Percentiles rank a stretch among this genome's conserved stretches.
Evolutionary conservation across 2,329 filamentous ascomycete species (phyloP).

Genomic region (Clonostachys byssicola): DNA sequence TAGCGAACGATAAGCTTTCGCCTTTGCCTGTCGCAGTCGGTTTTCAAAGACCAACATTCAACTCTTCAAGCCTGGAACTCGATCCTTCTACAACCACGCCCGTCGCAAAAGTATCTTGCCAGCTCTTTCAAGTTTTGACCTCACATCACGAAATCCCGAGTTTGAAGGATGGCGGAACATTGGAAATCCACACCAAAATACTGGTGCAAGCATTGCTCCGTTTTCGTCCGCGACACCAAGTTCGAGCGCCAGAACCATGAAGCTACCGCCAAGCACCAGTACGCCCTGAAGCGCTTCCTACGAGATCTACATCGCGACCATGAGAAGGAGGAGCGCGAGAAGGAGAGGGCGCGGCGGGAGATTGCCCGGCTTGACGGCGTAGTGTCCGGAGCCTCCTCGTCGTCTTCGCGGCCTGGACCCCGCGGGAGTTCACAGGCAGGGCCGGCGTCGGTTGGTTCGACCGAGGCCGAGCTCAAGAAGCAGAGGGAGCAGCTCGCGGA

Average conservation of each 20-base stretch:
- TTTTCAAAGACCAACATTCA: too few species aligned
- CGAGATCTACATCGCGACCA: constrained; percentile 83
- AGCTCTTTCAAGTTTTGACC: neutral
- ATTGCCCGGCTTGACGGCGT: constrained; percentile 81
- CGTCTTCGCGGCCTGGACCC: constrained; percentile 10
- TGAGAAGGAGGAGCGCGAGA: constrained; percentile 76
- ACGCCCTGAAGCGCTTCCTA: constrained; percentile 81
- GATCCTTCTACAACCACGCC: neutral
- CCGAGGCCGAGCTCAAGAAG: constrained; percentile 66
- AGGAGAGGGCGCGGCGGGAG: constrained; percentile 78
- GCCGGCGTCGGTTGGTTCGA: constrained; percentile 1
- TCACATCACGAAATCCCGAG: neutral
- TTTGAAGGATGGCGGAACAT: constrained; percentile 77
- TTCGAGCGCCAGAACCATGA: constrained; percentile 89
- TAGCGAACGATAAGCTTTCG: too few species aligned
- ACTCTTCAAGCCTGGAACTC: too few species aligned
- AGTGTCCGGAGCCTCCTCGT: constrained; percentile 42
- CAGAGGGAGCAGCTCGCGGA: constrained; percentile 86
- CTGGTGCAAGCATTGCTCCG: constrained; percentile 96
- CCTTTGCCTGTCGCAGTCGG: too few species aligned
- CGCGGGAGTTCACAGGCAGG: neutral
- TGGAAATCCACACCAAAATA: constrained; percentile 98
- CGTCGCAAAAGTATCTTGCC: neutral
- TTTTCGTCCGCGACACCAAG: constrained; percentile 87
- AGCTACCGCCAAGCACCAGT: constrained; percentile 79